Percentiles rank a stretch among this genome's conserved stretches.
These are phyloP conservation scores for Coemansia sp. DNA, from an alignment of 192 early-diverging fungal species.

Conservation along the genomic window DNA sequence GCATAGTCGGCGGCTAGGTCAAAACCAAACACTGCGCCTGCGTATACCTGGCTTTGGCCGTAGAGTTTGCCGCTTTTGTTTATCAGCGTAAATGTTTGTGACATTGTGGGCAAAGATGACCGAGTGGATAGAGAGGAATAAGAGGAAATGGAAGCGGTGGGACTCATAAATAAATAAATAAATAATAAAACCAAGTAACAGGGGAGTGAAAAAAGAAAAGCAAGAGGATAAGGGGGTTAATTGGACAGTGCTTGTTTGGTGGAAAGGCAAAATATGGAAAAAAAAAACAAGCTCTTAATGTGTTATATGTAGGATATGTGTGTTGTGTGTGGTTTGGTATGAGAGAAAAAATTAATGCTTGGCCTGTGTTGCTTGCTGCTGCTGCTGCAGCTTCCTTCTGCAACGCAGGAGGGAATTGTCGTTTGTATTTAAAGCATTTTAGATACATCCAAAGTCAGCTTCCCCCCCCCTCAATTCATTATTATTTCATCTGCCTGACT, in stretches of 20 bases:
- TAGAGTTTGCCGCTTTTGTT: constrained; percentile 18
- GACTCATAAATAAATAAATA: not conserved
- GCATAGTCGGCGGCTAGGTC: constrained; percentile 7
- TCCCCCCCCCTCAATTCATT: too few relatives aligned
- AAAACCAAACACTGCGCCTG: constrained; percentile 12
- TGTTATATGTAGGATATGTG: too few relatives aligned
- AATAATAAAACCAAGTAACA: not conserved
- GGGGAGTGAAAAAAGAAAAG: not conserved
- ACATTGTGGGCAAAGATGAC: constrained; percentile 1
- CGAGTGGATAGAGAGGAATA: not conserved
- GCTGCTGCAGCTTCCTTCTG: not conserved
- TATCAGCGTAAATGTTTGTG: constrained; percentile 17
- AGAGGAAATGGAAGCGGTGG: not conserved
- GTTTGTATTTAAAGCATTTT: too few relatives aligned
- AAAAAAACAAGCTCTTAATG: too few relatives aligned
- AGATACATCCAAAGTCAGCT: too few relatives aligned
- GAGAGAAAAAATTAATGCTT: not conserved
- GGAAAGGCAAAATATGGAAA: not conserved
- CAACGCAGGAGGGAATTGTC: too few relatives aligned
- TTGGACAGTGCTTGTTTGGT: not conserved
- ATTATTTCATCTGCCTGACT: too few relatives aligned
- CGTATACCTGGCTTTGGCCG: constrained; percentile 12
- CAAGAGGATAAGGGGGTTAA: not conserved
- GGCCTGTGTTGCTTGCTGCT: not conserved
- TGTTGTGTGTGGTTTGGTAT: not conserved